Evolutionary conservation across 371 early-diverging fungal genomes (phyloP), one percentile per base, ranked within the genome.

Genomic region (Capillidium rhysosporum): DNA sequence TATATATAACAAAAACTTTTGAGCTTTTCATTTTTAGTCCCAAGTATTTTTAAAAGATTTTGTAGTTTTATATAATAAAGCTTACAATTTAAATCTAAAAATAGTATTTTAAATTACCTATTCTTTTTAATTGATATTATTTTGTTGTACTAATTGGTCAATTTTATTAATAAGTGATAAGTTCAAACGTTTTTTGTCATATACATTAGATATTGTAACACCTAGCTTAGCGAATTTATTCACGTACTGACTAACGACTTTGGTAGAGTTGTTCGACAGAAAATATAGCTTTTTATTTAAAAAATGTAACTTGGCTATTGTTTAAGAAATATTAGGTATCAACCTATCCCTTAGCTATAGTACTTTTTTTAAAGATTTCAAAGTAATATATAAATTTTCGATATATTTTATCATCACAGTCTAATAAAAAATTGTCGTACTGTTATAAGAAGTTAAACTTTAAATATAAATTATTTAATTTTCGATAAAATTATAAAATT

Each of bases 221-320:
- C 84, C 84, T 23, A 92, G 66, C 21, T 67, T 69, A 41, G 68
- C 59, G 60, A 96, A 89, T 69, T 93, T 94, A 40, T 78, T 69
- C 24, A 80, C 62, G 59, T 91, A 92, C 43, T 75, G 66, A 4
- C 59, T 59, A 34, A 96, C 80, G 21, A 92, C 89, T 56, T 85
- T 86, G 10, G 90, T 80, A 66, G 86, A 86, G 71, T 97, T 97
- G 77, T 97, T 97, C 40, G 98, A 87, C 7, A 97, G 92, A 67
- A 92, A 95, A 43, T 89, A 69, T 16, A 92, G 58, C 24, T 75
- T 74, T 67, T 96, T 94, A 41, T 86, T 89, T 73, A 52, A 26
- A 16, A 55, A 44, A 47, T 57, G 4, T 16, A 55, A 39, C 30
- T 30, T 61, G 14, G 67, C 63, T 62, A 96, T 73, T 0, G 86